Evolutionary conservation across 768 basidiomycete species (phyloP).

Genomic region (Harrya chromipes): DNA sequence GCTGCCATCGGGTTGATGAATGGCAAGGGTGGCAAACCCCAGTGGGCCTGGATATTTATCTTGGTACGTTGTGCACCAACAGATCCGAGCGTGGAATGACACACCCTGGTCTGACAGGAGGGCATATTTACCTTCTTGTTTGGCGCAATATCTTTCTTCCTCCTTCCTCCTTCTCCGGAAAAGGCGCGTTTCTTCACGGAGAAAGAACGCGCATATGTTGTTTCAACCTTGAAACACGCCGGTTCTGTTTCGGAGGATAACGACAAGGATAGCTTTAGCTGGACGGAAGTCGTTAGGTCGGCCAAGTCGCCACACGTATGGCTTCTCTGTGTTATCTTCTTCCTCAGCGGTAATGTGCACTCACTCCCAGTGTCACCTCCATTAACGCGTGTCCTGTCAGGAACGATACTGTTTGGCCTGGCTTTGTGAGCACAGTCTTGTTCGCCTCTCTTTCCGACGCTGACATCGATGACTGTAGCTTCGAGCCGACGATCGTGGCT

Average conservation of each 20-base stretch:
- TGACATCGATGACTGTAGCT: slow-evolving; percentile 43
- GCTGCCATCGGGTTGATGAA: slow-evolving; percentile 58
- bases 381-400: slow-evolving; percentile 11
- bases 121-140: slow-evolving; percentile 62
- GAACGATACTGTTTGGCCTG: slow-evolving; percentile 15
- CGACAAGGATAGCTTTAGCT: slow-evolving; percentile 47
- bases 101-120: slow-evolving; percentile 33
- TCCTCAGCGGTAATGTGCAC: slow-evolving; percentile 47
- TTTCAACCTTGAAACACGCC: slow-evolving; percentile 21
- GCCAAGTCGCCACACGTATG: slow-evolving; percentile 54
- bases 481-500: slow-evolving; percentile 68
- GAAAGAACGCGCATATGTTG: slow-evolving; percentile 48
- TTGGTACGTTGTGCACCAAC: slow-evolving; percentile 29
- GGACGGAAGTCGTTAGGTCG: slow-evolving; percentile 50
- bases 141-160: slow-evolving; percentile 47
- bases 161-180: slow-evolving; percentile 45
- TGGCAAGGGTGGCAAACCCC: slow-evolving; percentile 46
- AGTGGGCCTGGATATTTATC: slow-evolving; percentile 65
- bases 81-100: neutral
- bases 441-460: slow-evolving; percentile 35
- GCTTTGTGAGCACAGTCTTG: slow-evolving; percentile 20
- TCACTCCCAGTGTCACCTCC: neutral
- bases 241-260: slow-evolving; percentile 40
- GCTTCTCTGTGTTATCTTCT: slow-evolving; percentile 48
- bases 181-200: slow-evolving; percentile 48